Evolutionary conservation across 805 yeast species (phyloP).

Genomic region (Saturnispora bothae): DNA sequence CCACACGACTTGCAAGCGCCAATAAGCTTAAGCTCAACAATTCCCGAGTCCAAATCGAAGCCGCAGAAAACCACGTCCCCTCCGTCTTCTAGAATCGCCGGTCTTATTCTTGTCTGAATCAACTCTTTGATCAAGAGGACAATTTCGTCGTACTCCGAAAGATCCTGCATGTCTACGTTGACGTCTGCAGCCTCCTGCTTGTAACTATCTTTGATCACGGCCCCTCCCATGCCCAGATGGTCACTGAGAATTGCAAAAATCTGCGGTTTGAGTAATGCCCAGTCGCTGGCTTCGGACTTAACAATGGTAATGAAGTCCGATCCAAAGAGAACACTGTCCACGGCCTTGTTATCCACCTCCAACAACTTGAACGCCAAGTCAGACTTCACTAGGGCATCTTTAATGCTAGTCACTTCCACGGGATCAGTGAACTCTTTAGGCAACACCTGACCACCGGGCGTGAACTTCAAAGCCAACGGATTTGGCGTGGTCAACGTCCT

Average conservation of each 20-base stretch:
- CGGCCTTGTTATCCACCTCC: slow-evolving; percentile 53
- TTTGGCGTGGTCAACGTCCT: slow-evolving; percentile 84
- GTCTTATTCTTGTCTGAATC: slow-evolving; percentile 88
- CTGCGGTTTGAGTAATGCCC: slow-evolving; percentile 59
- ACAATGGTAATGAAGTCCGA: slow-evolving; percentile 76
- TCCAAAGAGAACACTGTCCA: slow-evolving; percentile 69
- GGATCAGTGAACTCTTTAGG: slow-evolving; percentile 43
- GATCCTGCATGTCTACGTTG: slow-evolving; percentile 44
- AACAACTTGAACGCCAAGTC: slow-evolving; percentile 72
- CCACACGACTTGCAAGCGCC: slow-evolving; percentile 97
- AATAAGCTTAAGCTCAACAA: slow-evolving; percentile 76
- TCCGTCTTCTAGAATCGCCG: slow-evolving; percentile 98
- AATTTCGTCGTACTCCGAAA: slow-evolving; percentile 41
- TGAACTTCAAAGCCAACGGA: slow-evolving; percentile 73
- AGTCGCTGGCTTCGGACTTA: slow-evolving; percentile 42
- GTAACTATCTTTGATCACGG: slow-evolving; percentile 37
- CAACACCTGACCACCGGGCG: slow-evolving; percentile 62
- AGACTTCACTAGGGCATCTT: slow-evolving; percentile 58
- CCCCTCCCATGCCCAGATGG: slow-evolving; percentile 43
- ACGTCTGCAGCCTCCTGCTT: slow-evolving; percentile 27
- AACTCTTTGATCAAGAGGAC: slow-evolving; percentile 85
- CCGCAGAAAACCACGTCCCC: slow-evolving; percentile 90
- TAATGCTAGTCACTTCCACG: slow-evolving; percentile 62
- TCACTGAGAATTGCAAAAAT: slow-evolving; percentile 50
- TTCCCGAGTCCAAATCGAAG: slow-evolving; percentile 76